Evolutionary conservation across 2,329 filamentous ascomycete genomes (phyloP), one percentile per base, ranked within the genome.

Genomic region (Talaromyces atroroseus): DNA sequence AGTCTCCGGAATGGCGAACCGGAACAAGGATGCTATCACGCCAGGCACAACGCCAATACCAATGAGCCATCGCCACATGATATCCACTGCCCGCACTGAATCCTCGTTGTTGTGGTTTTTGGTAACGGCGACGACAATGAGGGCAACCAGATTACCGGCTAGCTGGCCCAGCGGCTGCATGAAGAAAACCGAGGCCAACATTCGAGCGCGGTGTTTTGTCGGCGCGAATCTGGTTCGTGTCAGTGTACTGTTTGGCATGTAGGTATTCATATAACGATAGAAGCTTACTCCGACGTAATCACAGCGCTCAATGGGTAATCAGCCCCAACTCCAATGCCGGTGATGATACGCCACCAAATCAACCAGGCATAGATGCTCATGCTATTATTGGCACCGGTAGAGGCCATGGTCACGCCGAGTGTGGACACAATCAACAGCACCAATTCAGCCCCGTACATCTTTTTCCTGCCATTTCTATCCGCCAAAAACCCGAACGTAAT

Each of bases 111-210:
- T 60, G 23, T 61, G 61, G 18, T 60, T 64, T 34, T 63, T 65
- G 47, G 62, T 63, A 26, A 68, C 60, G 34, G 68, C 64, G 49
- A 76, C 68, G 32, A 78, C 69, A 59, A 78, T 61, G 4, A 86
- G 70, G 3, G 82, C 82, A 11, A 87, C 81, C 5, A 86, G 68
- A 59, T 86, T 84, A 14, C 84, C 84, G 1, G 85, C 74, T 1
- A 86, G 80, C 64, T 88, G 85, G 5, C 85, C 85, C 8, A 88
- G 72, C 1, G 85, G 84, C 62, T 88, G 85, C 81, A 86, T 87
- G 62, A 86, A 77, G 66, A 88, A 88, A 32, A 88, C 84, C 3
- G 79, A 80, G 5, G 85, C 82, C 61, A 88, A 74, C 85, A 88
- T 88, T 20, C 78, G 82, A n/a, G 81, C 81, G 49, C 85, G 76